Evolutionary conservation across 805 yeast genomes (phyloP), one percentile per base, ranked within the genome.

Genomic region (Wickerhamomyces kurtzmanii): DNA sequence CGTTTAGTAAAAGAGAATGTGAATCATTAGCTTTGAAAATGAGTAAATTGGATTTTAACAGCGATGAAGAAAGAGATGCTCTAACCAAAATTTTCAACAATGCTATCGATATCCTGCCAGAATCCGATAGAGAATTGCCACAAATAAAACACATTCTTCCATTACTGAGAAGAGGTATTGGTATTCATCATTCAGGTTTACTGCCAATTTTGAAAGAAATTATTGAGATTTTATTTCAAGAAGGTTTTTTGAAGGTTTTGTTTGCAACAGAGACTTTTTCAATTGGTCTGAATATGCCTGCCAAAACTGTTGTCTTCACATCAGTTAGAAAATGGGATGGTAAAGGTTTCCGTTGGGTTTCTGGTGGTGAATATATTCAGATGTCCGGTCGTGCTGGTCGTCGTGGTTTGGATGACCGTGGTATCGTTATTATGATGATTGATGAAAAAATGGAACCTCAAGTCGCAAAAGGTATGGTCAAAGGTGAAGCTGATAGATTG

Each of bases 321-420:
- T 83, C 89, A 19, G 98, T 91, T 13, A 75, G 98, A 51, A 91
- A 91, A 54, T 91, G 96, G 94, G 99, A 91, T 59, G 98, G 98
- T 44, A 75, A 73, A 37, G 94, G 89, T 12, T 86, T 89, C 66
- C 76, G 99, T 58, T 91, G 98, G 98, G 96, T 91, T 18, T 83
- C 95, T 31, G 98, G 98, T 34, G 99, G 99, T 63, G 99, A 91
- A 59, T 91, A 91, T 57, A 91, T 91, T 49, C 99, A 91, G 61
- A 91, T 91, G 99, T 84, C 96, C 24, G 99, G 99, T 40, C 77
- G 99, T 57, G 99, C 99, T 14, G 99, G 99, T 44, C 87, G 98
- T 67, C 83, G 98, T 69, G 99, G 99, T 49, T 70, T 91, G 43
- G 99, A 91, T 68, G 98, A 91, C 53, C 80, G 98, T 54, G 99